Evolutionary conservation across 305 asterid species (phyloP).

Genomic region (Coffea humblotiana): DNA sequence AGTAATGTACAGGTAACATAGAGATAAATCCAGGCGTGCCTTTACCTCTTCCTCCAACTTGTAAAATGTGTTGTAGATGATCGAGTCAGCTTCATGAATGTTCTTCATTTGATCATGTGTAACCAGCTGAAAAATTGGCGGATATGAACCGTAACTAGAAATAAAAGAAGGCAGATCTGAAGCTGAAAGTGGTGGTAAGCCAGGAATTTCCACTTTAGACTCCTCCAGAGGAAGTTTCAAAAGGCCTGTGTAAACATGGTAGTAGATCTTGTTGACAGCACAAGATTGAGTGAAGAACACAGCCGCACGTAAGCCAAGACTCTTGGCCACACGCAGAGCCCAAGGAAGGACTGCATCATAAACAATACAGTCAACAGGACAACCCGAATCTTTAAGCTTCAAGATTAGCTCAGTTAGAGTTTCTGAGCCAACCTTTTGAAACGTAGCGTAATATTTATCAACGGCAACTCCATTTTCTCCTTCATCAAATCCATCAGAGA

Average conservation of each 20-base stretch:
- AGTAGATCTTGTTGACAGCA: constrained; percentile 37
- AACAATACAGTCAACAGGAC: constrained; percentile 41
- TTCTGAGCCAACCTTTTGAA: constrained; percentile 19
- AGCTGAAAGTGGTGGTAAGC: constrained; percentile 33
- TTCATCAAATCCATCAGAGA: constrained; percentile 13
- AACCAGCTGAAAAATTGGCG: too few species aligned
- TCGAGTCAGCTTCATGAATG: too few species aligned
- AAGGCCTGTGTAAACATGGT: constrained; percentile 11
- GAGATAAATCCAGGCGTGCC: too few species aligned
- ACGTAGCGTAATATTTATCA: constrained; percentile 14
- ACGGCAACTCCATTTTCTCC: neutral
- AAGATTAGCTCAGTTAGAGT: constrained; percentile 27
- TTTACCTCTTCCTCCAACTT: too few species aligned
- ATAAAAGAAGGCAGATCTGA: neutral
- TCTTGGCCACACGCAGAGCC: constrained; percentile 37
- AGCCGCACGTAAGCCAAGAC: constrained; percentile 27
- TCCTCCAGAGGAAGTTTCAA: constrained; percentile 7
- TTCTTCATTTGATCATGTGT: too few species aligned
- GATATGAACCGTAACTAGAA: neutral
- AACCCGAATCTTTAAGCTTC: constrained; percentile 21
- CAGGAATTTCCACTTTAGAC: constrained; percentile 29
- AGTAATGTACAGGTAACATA: too few species aligned
- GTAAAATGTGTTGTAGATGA: too few species aligned
- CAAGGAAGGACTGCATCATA: constrained; percentile 47
- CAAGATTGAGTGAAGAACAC: constrained; percentile 53